A percentile compares a stretch with the other conserved stretches of the same genome.
Evolutionary conservation across 192 early-diverging fungal species (phyloP).

Genomic region (Phycomyces blakesleeanus): DNA sequence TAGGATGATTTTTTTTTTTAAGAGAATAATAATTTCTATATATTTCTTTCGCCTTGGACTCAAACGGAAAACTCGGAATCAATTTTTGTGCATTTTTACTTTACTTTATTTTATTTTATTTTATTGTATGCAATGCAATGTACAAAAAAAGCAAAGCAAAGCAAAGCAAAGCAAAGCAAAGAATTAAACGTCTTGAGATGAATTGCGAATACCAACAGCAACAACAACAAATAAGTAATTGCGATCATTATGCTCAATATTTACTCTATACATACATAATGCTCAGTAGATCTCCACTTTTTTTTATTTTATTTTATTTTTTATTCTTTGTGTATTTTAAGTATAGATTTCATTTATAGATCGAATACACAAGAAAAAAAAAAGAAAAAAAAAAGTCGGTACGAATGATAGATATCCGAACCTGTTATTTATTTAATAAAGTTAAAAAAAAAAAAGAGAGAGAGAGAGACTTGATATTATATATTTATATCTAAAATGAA

Average conservation of each 20-base stretch:
- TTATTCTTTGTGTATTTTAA: background rate
- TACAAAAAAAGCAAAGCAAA: no score
- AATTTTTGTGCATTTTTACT: no score
- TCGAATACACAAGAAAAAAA: background rate
- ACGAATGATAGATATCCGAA: background rate
- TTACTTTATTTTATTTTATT: no score
- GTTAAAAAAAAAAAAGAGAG: background rate
- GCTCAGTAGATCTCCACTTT: background rate
- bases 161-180: no score
- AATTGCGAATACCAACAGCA: background rate
- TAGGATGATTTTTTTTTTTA: background rate
- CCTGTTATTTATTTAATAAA: background rate
- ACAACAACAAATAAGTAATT: background rate
- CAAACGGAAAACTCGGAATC: background rate
- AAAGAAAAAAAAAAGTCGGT: no score
- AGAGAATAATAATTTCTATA: conserved; percentile 8
- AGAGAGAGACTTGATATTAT: no score
- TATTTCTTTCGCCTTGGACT: background rate
- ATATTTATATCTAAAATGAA: background rate
- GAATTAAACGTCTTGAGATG: background rate
- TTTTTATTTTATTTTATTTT: conserved; percentile 7
- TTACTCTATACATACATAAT: conserved; percentile 2
- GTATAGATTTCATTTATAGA: background rate
- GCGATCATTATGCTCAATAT: no score
- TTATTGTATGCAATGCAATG: background rate